phyloP scores from a whole-genome alignment of 108 stramenopile species.

The Skeletonema potamos region DNA sequence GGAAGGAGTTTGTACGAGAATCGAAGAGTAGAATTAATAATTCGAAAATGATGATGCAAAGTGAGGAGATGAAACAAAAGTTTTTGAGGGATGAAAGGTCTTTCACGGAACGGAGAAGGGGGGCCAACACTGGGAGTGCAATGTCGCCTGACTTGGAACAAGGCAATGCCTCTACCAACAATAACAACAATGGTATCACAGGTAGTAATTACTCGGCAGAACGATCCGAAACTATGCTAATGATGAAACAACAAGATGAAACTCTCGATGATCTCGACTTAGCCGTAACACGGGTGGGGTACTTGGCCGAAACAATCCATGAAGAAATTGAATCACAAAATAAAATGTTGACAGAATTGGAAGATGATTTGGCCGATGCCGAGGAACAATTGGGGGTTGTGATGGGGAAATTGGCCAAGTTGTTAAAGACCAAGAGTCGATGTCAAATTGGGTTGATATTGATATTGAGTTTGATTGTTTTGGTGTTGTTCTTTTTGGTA shows the following conservation, averaged over 20 bases:
- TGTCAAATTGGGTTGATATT: conserved; percentile 82
- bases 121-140: neutral
- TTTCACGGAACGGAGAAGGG: conserved; percentile 53
- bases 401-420: conserved; percentile 86
- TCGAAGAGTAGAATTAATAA: conserved; percentile 49
- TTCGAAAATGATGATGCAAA: conserved; percentile 62
- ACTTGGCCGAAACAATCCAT: conserved; percentile 80
- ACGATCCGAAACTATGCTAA: conserved; percentile 72
- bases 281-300: conserved; percentile 76
- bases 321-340: conserved; percentile 86
- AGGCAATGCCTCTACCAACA: neutral
- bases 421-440: conserved; percentile 83
- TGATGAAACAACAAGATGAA: conserved; percentile 87
- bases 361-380: conserved; percentile 78
- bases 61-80: conserved; percentile 65
- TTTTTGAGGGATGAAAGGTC: conserved; percentile 66
- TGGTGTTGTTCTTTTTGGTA: conserved; percentile 79
- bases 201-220: conserved; percentile 37
- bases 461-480: conserved; percentile 55
- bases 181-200: conserved; percentile 16
- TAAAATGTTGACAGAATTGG: conserved; percentile 79
- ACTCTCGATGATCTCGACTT: conserved; percentile 79
- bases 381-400: conserved; percentile 87
- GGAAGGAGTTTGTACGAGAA: conserved; percentile 59
- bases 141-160: neutral